Evolutionary conservation across 352 stramenopile species (phyloP).

Genomic region (Phytophthora pini): DNA sequence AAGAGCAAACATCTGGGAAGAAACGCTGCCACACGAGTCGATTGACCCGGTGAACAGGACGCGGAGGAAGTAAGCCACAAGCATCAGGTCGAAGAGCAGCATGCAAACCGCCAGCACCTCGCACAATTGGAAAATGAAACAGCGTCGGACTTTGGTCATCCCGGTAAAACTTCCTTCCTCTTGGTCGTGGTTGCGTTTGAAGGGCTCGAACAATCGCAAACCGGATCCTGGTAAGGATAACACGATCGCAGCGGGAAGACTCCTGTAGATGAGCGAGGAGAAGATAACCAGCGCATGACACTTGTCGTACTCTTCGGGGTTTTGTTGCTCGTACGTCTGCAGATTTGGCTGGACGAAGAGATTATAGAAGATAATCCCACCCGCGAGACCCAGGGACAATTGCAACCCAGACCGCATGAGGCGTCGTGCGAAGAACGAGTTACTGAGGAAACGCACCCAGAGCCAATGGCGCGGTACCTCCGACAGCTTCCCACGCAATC

Average conservation of each 20-base stretch:
- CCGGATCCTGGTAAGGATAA: constrained; percentile 58
- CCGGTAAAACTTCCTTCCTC: background rate
- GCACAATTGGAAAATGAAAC: constrained; percentile 72
- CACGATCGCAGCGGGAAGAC: constrained; percentile 51
- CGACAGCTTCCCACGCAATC: constrained; percentile 22
- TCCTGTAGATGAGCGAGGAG: constrained; percentile 66
- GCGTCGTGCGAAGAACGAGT: constrained; percentile 79
- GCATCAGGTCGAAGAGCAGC: constrained; percentile 44
- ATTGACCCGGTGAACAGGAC: constrained; percentile 69
- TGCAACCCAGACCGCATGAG: constrained; percentile 52
- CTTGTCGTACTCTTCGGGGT: constrained; percentile 19
- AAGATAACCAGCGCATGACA: constrained; percentile 72
- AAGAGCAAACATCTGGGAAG: constrained; percentile 54
- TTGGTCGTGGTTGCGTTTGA: constrained; percentile 42
- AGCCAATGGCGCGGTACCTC: constrained; percentile 58
- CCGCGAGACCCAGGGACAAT: constrained; percentile 38
- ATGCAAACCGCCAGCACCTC: constrained; percentile 61
- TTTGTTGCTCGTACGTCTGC: background rate
- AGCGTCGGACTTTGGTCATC: constrained; percentile 42
- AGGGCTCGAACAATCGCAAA: constrained; percentile 64
- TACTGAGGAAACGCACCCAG: constrained; percentile 55
- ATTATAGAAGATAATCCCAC: constrained; percentile 50
- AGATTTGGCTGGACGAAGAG: constrained; percentile 10
- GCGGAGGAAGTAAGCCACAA: constrained; percentile 61
- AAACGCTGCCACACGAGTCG: constrained; percentile 47